Percentiles rank a stretch among this genome's conserved stretches.
Evolutionary conservation across 176 grass and related monocot genomes (phyloP).

Genomic region (Guadua angustifolia): DNA sequence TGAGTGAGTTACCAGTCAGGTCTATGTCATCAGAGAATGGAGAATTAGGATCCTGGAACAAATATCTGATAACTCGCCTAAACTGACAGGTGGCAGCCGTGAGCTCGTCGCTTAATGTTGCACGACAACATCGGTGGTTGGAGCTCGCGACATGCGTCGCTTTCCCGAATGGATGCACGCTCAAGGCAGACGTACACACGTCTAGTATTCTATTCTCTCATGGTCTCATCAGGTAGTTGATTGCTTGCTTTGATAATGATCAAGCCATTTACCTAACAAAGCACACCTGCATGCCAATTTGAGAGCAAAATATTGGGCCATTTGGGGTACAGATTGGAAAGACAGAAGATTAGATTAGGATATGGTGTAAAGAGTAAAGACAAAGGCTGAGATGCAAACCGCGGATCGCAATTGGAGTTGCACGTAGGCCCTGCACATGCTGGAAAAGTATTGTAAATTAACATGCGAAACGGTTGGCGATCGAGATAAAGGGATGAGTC

Average conservation of each 20-base stretch:
- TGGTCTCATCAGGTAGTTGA: not conserved
- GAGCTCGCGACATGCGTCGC: slow-evolving; percentile 20
- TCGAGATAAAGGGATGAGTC: not conserved
- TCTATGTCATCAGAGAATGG: not conserved
- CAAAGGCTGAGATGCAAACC: slow-evolving; percentile 16
- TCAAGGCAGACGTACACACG: not conserved
- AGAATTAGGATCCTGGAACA: not conserved
- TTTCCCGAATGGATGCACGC: slow-evolving; percentile 21
- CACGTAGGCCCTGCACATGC: slow-evolving; percentile 35
- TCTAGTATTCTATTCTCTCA: not conserved
- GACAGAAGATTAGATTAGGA: not conserved
- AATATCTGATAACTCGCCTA: not conserved
- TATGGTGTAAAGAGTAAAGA: slow-evolving; percentile 20
- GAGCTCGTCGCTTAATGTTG: not conserved
- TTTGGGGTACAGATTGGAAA: not conserved
- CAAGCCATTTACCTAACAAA: slow-evolving; percentile 41
- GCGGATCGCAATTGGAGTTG: not conserved
- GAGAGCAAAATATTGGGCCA: not conserved
- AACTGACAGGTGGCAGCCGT: slow-evolving; percentile 25
- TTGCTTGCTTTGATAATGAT: not conserved
- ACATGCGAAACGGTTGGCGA: slow-evolving; percentile 10
- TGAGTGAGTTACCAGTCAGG: not conserved
- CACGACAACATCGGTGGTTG: slow-evolving; percentile 32
- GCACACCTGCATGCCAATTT: not conserved
- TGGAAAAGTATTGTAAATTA: not conserved